Conservation (phyloP, 2,329 filamentous ascomycete species). For the Aureobasidium zeae region DNA sequence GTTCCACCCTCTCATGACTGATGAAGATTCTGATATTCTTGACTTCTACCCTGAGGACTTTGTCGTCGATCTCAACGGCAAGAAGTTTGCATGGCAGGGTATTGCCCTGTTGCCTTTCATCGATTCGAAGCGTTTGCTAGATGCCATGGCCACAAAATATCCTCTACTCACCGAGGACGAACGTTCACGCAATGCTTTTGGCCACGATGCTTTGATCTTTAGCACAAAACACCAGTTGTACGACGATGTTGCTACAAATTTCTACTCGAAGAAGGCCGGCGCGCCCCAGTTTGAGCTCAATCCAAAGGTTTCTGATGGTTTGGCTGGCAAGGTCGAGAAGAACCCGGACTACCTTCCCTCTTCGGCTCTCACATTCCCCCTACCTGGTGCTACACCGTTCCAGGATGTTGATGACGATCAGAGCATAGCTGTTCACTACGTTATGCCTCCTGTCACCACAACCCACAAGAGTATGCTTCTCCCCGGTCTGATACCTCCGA, state of each 20-base stretch:
- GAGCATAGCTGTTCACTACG: slow-evolving; percentile 80
- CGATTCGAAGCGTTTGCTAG: slow-evolving; percentile 75
- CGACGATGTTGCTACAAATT: slow-evolving; percentile 69
- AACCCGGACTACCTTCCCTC: slow-evolving; percentile 79
- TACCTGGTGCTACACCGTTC: slow-evolving; percentile 60
- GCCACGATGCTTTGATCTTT: slow-evolving; percentile 72
- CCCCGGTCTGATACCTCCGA: slow-evolving; percentile 66
- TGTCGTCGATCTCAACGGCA: slow-evolving; percentile 85
- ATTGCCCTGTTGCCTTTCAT: slow-evolving; percentile 92
- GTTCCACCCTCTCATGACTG: slow-evolving; percentile 85
- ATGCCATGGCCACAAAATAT: slow-evolving; percentile 75
- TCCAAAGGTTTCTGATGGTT: slow-evolving; percentile 62
- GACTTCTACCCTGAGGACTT: slow-evolving; percentile 98
- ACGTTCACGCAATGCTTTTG: slow-evolving; percentile 64
- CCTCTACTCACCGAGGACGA: slow-evolving; percentile 70
- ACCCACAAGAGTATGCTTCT: slow-evolving; percentile 91
- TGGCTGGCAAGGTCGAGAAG: slow-evolving; percentile 73
- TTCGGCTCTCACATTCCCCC: slow-evolving; percentile 66
- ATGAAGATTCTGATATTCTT: slow-evolving; percentile 81
- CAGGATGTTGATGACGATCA: slow-evolving; percentile 68
- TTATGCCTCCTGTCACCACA: slow-evolving; percentile 63
- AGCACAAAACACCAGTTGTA: slow-evolving; percentile 81
- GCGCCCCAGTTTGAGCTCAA: slow-evolving; percentile 61
- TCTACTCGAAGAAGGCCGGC: slow-evolving; percentile 84
- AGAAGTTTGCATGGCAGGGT: slow-evolving; percentile 98